Conservation (phyloP, 2,329 filamentous ascomycete species). For the Xylaria sp. region DNA sequence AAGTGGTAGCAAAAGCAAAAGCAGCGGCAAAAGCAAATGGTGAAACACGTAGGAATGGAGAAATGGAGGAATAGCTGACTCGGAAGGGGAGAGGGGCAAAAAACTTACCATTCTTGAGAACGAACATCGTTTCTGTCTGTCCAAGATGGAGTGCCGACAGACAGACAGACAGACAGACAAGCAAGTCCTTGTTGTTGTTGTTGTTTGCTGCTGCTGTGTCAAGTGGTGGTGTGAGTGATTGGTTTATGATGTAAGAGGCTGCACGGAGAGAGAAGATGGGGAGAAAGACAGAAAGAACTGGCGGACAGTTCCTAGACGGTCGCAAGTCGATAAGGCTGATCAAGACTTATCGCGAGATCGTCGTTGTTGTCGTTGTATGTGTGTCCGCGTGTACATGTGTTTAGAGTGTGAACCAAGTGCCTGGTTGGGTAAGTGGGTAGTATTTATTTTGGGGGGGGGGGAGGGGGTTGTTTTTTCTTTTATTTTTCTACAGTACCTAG, state of each 20-base stretch:
- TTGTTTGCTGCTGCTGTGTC: neutral
- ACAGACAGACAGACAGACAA: neutral
- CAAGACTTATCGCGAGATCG: slow-evolving; percentile 2
- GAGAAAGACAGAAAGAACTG: neutral
- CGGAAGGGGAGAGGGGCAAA: slow-evolving; percentile 22
- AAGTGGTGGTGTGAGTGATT: neutral
- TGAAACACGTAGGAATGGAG: neutral
- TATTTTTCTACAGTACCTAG: neutral
- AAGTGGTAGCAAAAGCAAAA: neutral
- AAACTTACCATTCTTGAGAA: slow-evolving; percentile 56
- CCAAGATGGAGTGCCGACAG: neutral
- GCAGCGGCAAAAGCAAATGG: too few species aligned
- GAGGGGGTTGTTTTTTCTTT: neutral
- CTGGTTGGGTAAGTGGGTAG: neutral
- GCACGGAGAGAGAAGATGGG: neutral
- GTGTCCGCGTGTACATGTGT: slow-evolving; percentile 1
- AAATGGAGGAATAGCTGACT: neutral
- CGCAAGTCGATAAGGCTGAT: neutral
- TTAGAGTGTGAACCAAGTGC: neutral
- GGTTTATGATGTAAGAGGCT: neutral
- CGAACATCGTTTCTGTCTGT: slow-evolving; percentile 52
- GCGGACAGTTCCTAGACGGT: neutral
- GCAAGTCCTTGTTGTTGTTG: neutral
- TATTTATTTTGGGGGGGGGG: neutral
- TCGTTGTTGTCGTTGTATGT: neutral